phyloP scores from a whole-genome alignment of 345 rosid genomes.

The Tarenaya hassleriana region DNA sequence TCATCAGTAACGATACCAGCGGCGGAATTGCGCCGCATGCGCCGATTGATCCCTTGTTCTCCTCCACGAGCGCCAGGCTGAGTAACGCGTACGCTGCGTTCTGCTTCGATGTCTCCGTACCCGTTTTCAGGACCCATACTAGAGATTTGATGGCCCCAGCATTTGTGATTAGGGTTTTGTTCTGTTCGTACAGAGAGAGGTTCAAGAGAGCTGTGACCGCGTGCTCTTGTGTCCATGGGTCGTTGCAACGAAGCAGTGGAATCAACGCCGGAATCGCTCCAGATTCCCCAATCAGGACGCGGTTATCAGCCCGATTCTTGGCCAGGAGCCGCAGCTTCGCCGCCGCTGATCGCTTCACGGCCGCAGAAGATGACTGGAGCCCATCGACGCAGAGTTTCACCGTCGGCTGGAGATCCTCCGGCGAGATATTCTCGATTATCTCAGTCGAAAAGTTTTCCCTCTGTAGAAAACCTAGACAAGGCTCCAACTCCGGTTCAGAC shows the following conservation, averaged over 20 bases:
- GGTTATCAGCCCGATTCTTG: slow-evolving; percentile 78
- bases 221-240: slow-evolving; percentile 93
- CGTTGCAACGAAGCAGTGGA: slow-evolving; percentile 75
- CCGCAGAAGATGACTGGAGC: slow-evolving; percentile 58
- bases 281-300: slow-evolving; percentile 82
- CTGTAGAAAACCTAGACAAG: slow-evolving; percentile 73
- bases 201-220: slow-evolving; percentile 86
- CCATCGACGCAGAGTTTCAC: slow-evolving; percentile 87
- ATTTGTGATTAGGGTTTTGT: slow-evolving; percentile 49
- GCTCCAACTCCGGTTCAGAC: slow-evolving; percentile 46
- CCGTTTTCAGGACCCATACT: slow-evolving; percentile 81
- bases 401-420: slow-evolving; percentile 95
- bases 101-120: slow-evolving; percentile 93
- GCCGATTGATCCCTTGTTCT: slow-evolving; percentile 78
- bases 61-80: slow-evolving; percentile 80
- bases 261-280: slow-evolving; percentile 84
- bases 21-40: slow-evolving; percentile 94
- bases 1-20: slow-evolving; percentile 69
- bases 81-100: slow-evolving; percentile 90
- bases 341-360: slow-evolving; percentile 84
- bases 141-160: slow-evolving; percentile 82
- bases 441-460: slow-evolving; percentile 85
- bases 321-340: slow-evolving; percentile 84
- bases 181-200: slow-evolving; percentile 69
- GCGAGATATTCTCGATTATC: slow-evolving; percentile 85